phyloP scores from a whole-genome alignment of 2,329 filamentous ascomycete species.

The Zymoseptoria crescenta region DNA sequence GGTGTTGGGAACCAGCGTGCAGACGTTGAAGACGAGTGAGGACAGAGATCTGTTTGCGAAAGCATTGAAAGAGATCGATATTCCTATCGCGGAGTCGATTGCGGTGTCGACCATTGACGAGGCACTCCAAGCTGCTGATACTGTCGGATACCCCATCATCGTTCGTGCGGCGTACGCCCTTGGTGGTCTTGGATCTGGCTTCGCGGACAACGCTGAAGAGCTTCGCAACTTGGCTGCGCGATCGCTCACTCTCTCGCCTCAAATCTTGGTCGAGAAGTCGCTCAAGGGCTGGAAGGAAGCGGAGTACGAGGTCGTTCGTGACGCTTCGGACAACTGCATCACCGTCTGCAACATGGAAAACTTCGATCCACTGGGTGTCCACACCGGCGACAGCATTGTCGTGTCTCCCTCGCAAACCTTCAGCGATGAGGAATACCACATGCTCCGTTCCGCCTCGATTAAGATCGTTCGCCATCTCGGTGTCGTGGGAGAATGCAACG shows the following conservation, averaged over 20 bases:
- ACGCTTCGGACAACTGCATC: conserved; percentile 97
- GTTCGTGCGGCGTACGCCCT: conserved; percentile 94
- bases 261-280: conserved; percentile 96
- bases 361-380: conserved; percentile 94
- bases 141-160: conserved; percentile 93
- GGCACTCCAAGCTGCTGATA: conserved; percentile 76
- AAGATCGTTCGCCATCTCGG: conserved; percentile 97
- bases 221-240: conserved; percentile 87
- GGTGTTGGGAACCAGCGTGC: conserved; percentile 89
- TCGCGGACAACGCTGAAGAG: conserved; percentile 89
- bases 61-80: conserved; percentile 92
- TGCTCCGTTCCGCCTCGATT: conserved; percentile 94
- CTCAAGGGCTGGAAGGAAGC: conserved; percentile 99
- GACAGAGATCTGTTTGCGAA: conserved; percentile 94
- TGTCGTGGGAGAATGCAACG: conserved; percentile 97
- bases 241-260: conserved; percentile 85
- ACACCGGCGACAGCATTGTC: conserved; percentile 98
- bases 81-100: conserved; percentile 93
- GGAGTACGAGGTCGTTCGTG: conserved; percentile 95
- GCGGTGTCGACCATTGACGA: conserved; percentile 88
- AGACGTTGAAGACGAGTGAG: conserved; percentile 88
- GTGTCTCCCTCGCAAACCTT: conserved; percentile 95
- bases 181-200: conserved; percentile 91
- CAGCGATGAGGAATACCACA: conserved; percentile 98
- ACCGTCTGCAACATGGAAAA: conserved; percentile 99